These are phyloP conservation scores for Wickerhamomyces xylosicus DNA, from an alignment of 805 yeast genomes.

Conservation along the genomic window DNA sequence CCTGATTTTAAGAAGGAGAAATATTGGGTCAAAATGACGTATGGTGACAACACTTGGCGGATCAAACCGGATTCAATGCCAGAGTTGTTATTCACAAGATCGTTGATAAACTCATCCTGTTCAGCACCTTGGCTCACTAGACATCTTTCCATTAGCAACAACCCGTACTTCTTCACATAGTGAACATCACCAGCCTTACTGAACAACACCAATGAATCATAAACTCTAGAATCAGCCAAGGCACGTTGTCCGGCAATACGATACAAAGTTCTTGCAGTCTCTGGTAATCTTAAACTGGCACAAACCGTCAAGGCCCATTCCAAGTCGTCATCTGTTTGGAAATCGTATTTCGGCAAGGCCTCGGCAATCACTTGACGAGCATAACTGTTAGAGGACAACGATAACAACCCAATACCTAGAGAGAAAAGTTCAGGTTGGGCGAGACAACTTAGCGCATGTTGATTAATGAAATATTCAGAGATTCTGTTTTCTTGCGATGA, in stretches of 20 bases:
- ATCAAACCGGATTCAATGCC: conserved; percentile 26
- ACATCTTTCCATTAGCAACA: conserved; percentile 58
- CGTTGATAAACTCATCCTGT: conserved; percentile 45
- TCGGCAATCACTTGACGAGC: conserved; percentile 39
- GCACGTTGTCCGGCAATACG: conserved; percentile 20
- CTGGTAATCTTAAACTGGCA: conserved; percentile 52
- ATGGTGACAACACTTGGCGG: conserved; percentile 62
- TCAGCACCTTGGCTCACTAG: conserved; percentile 41
- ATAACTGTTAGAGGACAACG: conserved; percentile 32
- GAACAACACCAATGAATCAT: conserved; percentile 56
- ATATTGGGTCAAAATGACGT: conserved; percentile 49
- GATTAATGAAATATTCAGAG: conserved; percentile 46
- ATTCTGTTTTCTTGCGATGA: conserved; percentile 24
- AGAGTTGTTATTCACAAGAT: conserved; percentile 31
- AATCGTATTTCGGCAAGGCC: conserved; percentile 49
- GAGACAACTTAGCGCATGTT: conserved; percentile 45
- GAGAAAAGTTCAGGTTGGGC: conserved; percentile 46
- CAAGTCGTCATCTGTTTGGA: conserved; percentile 60
- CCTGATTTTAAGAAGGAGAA: conserved; percentile 24
- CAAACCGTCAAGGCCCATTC: conserved; percentile 73
- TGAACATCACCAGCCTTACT: conserved; percentile 51
- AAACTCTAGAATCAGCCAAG: conserved; percentile 20
- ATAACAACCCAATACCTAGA: conserved; percentile 57
- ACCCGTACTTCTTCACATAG: conserved; percentile 35
- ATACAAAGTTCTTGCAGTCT: conserved; percentile 46